A percentile compares a stretch with the other conserved stretches of the same genome.
These are phyloP conservation scores for Aspergillus spinulosporus DNA, from an alignment of 2,329 filamentous ascomycete species.

Conservation along the genomic window DNA sequence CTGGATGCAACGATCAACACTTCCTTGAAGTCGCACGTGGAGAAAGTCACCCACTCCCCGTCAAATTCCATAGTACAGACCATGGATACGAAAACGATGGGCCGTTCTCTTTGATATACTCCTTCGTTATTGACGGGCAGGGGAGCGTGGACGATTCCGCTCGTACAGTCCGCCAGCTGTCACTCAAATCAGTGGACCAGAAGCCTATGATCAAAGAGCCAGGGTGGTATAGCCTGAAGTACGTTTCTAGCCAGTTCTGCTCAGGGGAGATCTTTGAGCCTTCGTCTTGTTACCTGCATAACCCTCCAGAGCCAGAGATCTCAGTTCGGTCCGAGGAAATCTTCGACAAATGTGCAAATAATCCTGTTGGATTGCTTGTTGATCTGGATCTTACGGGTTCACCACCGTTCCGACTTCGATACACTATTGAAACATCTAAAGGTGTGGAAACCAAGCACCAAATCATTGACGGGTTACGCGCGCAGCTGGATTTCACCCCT, in stretches of 20 bases:
- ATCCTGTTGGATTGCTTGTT: conserved; percentile 84
- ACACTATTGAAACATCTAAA: conserved; percentile 66
- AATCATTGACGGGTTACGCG: conserved; percentile 67
- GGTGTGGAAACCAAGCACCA: conserved; percentile 57
- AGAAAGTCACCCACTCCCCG: conserved; percentile 65
- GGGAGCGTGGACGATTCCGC: conserved; percentile 65
- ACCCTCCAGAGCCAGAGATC: conserved; percentile 83
- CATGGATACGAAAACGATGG: conserved; percentile 59
- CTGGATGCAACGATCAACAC: conserved; percentile 74
- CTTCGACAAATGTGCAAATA: conserved; percentile 91
- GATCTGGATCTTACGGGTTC: conserved; percentile 89
- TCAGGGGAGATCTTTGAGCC: conserved; percentile 88
- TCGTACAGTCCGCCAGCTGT: conserved; percentile 60
- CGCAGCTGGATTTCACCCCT: conserved; percentile 83
- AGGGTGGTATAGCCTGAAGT: conserved; percentile 82
- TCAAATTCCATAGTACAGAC: conserved; percentile 67
- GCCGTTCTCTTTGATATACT: conserved; percentile 73
- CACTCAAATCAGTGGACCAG: conserved; percentile 57
- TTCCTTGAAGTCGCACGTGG: conserved; percentile 84
- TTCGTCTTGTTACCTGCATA: conserved; percentile 84
- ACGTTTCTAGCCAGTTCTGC: conserved; percentile 78
- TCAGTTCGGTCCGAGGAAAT: conserved; percentile 75
- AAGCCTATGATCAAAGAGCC: conserved; percentile 70
- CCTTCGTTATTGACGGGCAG: conserved; percentile 75
- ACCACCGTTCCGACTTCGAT: conserved; percentile 82